Evolutionary conservation across 2,329 filamentous ascomycete species (phyloP).

Genomic region (Monascus ruber): DNA sequence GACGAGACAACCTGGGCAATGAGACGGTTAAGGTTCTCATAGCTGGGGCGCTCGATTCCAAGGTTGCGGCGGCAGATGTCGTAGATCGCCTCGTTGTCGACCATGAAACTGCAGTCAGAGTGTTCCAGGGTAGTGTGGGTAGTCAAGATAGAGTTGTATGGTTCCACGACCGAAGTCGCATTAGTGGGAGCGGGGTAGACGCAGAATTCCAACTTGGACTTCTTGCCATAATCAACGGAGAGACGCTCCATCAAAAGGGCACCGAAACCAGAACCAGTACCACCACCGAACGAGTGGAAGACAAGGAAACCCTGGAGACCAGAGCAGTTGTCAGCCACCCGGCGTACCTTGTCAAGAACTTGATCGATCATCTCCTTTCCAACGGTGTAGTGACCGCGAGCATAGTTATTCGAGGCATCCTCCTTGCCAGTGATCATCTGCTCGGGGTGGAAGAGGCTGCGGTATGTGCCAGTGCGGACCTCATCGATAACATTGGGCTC

Average conservation of each 20-base stretch:
- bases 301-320: slow-evolving; percentile 98
- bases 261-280: slow-evolving; percentile 97
- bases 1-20: slow-evolving; percentile 98
- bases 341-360: slow-evolving; percentile 94
- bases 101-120: slow-evolving; percentile 99
- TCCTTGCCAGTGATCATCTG: slow-evolving; percentile 99
- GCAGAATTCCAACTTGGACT: slow-evolving; percentile 99
- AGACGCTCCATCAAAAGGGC: slow-evolving; percentile 98
- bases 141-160: slow-evolving; percentile 98
- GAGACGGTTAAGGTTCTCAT: slow-evolving; percentile 96
- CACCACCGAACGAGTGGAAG: slow-evolving; percentile 99
- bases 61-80: slow-evolving; percentile 98
- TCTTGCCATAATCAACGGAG: slow-evolving; percentile 99
- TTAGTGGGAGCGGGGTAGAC: slow-evolving; percentile 97
- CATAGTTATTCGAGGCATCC: slow-evolving; percentile 99
- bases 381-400: slow-evolving; percentile 98
- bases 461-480: slow-evolving; percentile 94
- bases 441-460: slow-evolving; percentile 95
- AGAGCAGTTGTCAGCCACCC: slow-evolving; percentile 93
- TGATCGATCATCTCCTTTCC: slow-evolving; percentile 99
- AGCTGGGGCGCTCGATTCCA: slow-evolving; percentile 92
- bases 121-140: slow-evolving; percentile 99
- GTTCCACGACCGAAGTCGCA: slow-evolving; percentile 94
- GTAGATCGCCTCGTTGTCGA: slow-evolving; percentile 99
- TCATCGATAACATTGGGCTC: slow-evolving; percentile 99